These are phyloP conservation scores for Thalassiosira profunda DNA, from an alignment of 108 stramenopile species.

Conservation along the genomic window DNA sequence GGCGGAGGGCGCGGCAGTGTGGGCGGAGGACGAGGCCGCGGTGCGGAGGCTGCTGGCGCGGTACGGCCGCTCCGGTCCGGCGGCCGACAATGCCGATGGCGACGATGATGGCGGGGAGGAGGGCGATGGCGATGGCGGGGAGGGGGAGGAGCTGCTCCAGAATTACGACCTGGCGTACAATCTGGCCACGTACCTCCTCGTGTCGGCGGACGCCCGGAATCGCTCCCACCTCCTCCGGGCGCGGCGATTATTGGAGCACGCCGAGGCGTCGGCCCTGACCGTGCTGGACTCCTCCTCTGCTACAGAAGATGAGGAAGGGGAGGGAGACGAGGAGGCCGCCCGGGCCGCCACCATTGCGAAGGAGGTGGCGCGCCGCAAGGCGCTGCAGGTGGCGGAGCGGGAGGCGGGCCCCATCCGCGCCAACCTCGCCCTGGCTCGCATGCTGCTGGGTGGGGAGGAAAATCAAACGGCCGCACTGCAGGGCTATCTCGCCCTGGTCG, in stretches of 20 bases:
- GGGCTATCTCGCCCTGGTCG: slow-evolving; percentile 33
- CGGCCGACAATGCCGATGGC: no score
- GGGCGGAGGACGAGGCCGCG: slow-evolving; percentile 40
- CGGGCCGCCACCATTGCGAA: not conserved
- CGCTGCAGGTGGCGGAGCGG: slow-evolving; percentile 22
- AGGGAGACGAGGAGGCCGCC: slow-evolving; percentile 3
- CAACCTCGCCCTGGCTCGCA: slow-evolving; percentile 40
- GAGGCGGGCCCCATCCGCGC: slow-evolving; percentile 46
- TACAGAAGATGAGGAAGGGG: not conserved
- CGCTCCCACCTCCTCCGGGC: slow-evolving; percentile 21
- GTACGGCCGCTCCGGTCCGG: no score
- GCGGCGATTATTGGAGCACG: slow-evolving; percentile 28
- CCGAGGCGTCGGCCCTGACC: slow-evolving; percentile 38
- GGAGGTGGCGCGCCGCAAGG: slow-evolving; percentile 11
- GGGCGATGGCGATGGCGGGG: not conserved
- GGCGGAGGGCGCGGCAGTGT: not conserved
- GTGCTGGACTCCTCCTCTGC: slow-evolving; percentile 28
- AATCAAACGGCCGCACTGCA: slow-evolving; percentile 39
- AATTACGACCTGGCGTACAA: slow-evolving; percentile 57
- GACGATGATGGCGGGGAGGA: not conserved
- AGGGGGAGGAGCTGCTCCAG: slow-evolving; percentile 20
- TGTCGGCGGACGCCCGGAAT: slow-evolving; percentile 34
- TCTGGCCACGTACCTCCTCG: slow-evolving; percentile 38
- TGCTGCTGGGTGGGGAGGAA: slow-evolving; percentile 40
- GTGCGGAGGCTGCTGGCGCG: slow-evolving; percentile 5